These are phyloP conservation scores for Orbilia quercus DNA, from an alignment of 2,329 filamentous ascomycete genomes.

Conservation along the genomic window DNA sequence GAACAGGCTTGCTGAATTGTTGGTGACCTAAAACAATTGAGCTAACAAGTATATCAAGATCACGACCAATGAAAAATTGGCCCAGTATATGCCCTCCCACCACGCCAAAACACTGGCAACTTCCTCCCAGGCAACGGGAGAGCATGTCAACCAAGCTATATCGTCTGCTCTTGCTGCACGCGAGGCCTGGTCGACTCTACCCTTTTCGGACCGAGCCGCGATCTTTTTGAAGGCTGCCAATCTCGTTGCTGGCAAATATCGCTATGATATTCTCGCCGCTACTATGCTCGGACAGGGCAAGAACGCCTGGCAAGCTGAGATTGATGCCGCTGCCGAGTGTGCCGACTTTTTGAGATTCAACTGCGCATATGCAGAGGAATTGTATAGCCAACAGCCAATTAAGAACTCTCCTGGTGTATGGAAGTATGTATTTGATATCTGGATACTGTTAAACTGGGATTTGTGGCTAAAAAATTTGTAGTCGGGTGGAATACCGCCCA, in stretches of 20 bases:
- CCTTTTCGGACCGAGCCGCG: constrained; percentile 89
- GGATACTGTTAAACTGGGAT: constrained; percentile 1
- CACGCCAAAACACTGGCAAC: constrained; percentile 81
- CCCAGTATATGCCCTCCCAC: constrained; percentile 84
- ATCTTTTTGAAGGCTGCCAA: constrained; percentile 97
- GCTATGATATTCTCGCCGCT: constrained; percentile 94
- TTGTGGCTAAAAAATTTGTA: constrained; percentile 61
- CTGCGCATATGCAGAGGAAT: constrained; percentile 90
- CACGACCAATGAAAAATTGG: constrained; percentile 73
- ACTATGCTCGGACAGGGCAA: constrained; percentile 98
- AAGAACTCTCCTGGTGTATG: constrained; percentile 86
- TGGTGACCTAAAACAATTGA: constrained; percentile 61
- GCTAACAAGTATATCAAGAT: constrained; percentile 68
- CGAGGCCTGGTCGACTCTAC: constrained; percentile 82
- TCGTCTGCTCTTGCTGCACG: constrained; percentile 86
- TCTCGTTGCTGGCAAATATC: constrained; percentile 88
- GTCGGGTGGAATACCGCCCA: constrained; percentile 84
- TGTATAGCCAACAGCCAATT: constrained; percentile 86
- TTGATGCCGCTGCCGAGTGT: constrained; percentile 91
- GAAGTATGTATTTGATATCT: constrained; percentile 69
- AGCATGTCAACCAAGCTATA: constrained; percentile 83
- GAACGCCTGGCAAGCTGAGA: constrained; percentile 99
- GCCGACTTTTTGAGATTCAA: constrained; percentile 95
- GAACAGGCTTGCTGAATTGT: constrained; percentile 60
- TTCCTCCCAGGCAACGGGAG: constrained; percentile 82